phyloP scores from a whole-genome alignment of 495 filamentous ascomycete genomes.

The Delitschia confertaspora region DNA sequence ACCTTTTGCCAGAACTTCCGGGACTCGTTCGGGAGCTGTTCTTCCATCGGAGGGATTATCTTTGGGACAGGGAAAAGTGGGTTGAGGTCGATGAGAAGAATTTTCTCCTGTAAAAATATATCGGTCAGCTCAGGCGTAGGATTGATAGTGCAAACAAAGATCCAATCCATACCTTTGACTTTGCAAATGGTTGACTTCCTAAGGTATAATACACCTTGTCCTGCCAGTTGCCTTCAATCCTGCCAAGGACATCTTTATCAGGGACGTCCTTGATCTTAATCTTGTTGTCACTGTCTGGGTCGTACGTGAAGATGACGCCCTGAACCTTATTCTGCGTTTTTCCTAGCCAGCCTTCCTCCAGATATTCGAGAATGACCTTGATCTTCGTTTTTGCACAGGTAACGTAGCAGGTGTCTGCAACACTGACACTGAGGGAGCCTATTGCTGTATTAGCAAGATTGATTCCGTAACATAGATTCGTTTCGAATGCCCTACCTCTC shows the following conservation, averaged over 20 bases:
- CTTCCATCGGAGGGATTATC: conserved; percentile 59
- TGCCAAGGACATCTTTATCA: conserved; percentile 71
- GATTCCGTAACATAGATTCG: not conserved
- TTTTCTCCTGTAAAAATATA: conserved; percentile 44
- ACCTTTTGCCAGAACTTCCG: conserved; percentile 80
- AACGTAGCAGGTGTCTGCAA: conserved; percentile 78
- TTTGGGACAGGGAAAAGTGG: conserved; percentile 73
- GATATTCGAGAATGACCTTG: conserved; percentile 83
- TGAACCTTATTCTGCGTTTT: conserved; percentile 84
- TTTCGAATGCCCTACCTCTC: conserved; percentile 44
- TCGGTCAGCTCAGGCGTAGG: not conserved
- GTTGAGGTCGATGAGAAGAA: conserved; percentile 71
- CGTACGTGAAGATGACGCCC: conserved; percentile 82
- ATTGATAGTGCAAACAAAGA: not conserved
- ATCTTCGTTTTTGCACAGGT: conserved; percentile 79
- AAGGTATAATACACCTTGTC: conserved; percentile 58
- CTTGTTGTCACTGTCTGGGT: conserved; percentile 69
- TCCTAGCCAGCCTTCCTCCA: conserved; percentile 91
- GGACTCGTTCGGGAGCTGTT: conserved; percentile 83
- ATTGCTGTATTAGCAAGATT: not conserved
- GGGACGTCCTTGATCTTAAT: conserved; percentile 74
- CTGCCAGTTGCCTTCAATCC: conserved; percentile 76
- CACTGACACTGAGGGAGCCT: conserved; percentile 65
- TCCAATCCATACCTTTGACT: conserved; percentile 38
- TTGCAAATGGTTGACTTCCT: conserved; percentile 37